Percentiles rank a stretch among this genome's conserved stretches.
Evolutionary conservation across 257 asterid species (phyloP).

Genomic region (Galeopsis tetrahit): DNA sequence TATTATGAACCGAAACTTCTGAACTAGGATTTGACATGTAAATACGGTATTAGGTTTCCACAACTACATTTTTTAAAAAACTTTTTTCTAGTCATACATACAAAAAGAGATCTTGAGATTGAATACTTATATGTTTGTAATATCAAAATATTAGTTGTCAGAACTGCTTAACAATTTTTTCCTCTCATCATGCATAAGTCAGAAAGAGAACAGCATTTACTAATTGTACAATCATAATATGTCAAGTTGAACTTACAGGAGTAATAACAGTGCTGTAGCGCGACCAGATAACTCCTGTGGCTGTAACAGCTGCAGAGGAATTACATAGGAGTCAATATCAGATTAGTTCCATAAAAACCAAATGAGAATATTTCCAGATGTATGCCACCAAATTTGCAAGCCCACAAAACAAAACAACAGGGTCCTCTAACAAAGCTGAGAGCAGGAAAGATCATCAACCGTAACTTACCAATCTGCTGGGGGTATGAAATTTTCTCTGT

Average conservation of each 20-base stretch:
- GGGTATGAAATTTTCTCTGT: conserved; percentile 76
- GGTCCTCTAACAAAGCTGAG: conserved; percentile 9
- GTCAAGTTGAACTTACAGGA: conserved; percentile 56
- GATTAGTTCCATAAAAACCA: conserved; percentile 11
- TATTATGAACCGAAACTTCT: conserved; percentile 3
- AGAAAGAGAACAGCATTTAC: background rate
- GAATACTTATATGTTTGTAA: background rate
- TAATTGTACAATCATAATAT: background rate
- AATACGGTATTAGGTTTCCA: background rate
- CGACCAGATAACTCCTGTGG: conserved; percentile 78
- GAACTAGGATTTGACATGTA: conserved; percentile 2
- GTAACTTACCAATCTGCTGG: conserved; percentile 61
- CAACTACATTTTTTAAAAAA: background rate
- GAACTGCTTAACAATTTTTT: background rate
- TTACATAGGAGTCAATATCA: conserved; percentile 27
- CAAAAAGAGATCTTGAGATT: background rate
- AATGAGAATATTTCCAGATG: background rate
- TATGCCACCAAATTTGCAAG: conserved; percentile 1
- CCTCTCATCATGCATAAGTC: background rate
- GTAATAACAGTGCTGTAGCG: conserved; percentile 76
- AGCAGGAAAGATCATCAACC: conserved; percentile 23
- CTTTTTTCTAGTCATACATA: conserved; percentile 11
- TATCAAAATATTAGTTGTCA: background rate
- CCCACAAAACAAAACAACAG: conserved; percentile 12
- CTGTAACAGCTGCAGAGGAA: conserved; percentile 64